Evolutionary conservation across 768 basidiomycete species (phyloP).

Genomic region (Mycena latifolia): DNA sequence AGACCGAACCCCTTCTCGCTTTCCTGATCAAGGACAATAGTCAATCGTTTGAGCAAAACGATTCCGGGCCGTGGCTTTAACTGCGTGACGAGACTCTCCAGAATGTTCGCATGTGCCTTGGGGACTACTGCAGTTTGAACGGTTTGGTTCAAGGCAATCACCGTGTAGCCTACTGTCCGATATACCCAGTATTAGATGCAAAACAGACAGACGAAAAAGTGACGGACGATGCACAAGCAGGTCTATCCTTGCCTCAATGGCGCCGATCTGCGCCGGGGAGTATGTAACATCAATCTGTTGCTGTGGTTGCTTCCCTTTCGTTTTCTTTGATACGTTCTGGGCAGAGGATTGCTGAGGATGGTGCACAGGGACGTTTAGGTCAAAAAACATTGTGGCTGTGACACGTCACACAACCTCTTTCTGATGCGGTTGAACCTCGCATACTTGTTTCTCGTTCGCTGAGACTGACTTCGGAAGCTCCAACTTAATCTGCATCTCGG

Average conservation of each 20-base stretch:
- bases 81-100: conserved; percentile 70
- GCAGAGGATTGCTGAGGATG: conserved; percentile 43
- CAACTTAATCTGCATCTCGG: too few species aligned
- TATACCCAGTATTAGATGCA: conserved; percentile 28
- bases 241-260: conserved; percentile 75
- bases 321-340: conserved; percentile 61
- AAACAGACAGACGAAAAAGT: conserved; percentile 13
- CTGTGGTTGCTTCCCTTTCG: conserved; percentile 66
- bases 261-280: conserved; percentile 66
- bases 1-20: conserved; percentile 90
- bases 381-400: conserved; percentile 51
- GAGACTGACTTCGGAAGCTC: too few species aligned
- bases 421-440: too few species aligned
- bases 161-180: conserved; percentile 84
- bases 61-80: conserved; percentile 70
- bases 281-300: conserved; percentile 50
- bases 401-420: too few species aligned
- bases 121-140: conserved; percentile 79
- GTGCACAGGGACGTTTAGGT: conserved; percentile 73
- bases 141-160: conserved; percentile 82
- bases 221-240: conserved; percentile 79
- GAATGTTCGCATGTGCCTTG: conserved; percentile 74
- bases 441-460: too few species aligned
- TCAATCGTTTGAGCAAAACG: conserved; percentile 80
- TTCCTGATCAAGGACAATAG: conserved; percentile 84